A percentile compares a stretch with the other conserved stretches of the same genome.
Evolutionary conservation across 345 rosid species (phyloP).

Genomic region (Litchi chinensis): DNA sequence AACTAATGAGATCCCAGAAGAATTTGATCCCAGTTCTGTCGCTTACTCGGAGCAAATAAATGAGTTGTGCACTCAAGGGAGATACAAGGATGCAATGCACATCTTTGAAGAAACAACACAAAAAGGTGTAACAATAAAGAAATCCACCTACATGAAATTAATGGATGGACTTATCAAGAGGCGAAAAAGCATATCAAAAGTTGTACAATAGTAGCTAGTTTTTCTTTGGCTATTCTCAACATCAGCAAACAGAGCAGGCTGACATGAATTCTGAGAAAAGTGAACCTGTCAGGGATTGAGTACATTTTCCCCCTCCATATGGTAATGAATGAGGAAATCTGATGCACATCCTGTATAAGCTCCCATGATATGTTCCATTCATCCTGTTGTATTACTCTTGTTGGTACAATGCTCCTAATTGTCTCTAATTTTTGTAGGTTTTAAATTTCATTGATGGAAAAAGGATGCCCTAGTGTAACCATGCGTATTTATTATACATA

Average conservation of each 20-base stretch:
- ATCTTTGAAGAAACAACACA: slow-evolving; percentile 39
- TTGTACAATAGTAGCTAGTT: slow-evolving; percentile 1
- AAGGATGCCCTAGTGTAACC: neutral
- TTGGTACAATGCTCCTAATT: neutral
- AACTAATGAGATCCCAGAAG: slow-evolving; percentile 32
- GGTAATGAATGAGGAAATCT: neutral
- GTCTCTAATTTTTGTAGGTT: neutral
- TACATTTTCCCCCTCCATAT: neutral
- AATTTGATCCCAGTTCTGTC: slow-evolving; percentile 39
- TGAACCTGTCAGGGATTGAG: neutral
- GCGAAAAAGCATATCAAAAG: slow-evolving; percentile 50
- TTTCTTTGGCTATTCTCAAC: neutral
- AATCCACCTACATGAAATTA: slow-evolving; percentile 45
- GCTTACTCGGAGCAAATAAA: slow-evolving; percentile 59
- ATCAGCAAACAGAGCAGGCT: neutral
- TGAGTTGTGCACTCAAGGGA: slow-evolving; percentile 67
- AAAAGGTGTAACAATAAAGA: slow-evolving; percentile 44
- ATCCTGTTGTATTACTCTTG: neutral
- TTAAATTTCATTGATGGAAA: neutral
- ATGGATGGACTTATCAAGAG: slow-evolving; percentile 61
- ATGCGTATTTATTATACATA: neutral
- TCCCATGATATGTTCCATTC: neutral
- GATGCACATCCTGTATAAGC: neutral
- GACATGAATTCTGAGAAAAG: neutral
- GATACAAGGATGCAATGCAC: slow-evolving; percentile 55